Evolutionary conservation across 495 filamentous ascomycete species (phyloP).

Genomic region (Chaetomium cochliodes): DNA sequence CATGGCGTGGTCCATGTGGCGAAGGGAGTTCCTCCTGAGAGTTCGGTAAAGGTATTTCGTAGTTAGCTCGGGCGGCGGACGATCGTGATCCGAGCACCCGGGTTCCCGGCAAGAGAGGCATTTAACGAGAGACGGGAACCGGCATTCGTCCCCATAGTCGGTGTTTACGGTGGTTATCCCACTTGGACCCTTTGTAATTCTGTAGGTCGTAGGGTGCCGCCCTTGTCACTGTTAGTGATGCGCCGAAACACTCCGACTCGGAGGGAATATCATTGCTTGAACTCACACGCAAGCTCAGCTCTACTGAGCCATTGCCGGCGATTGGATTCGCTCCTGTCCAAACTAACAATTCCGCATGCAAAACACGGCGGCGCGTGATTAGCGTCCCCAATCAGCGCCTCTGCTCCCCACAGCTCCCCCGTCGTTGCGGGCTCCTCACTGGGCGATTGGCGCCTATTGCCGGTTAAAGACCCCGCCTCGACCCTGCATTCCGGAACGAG

Average conservation of each 20-base stretch:
- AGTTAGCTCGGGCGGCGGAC: slow-evolving; percentile 12
- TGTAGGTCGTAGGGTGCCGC: not conserved
- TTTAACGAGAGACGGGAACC: slow-evolving; percentile 6
- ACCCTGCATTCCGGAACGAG: slow-evolving; percentile 15
- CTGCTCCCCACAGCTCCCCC: slow-evolving; percentile 11
- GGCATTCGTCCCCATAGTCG: not conserved
- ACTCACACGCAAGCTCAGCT: too few species aligned
- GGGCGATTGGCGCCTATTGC: slow-evolving; percentile 21
- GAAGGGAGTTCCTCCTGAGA: slow-evolving; percentile 8
- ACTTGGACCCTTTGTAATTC: not conserved
- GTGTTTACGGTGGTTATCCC: not conserved
- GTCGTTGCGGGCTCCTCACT: slow-evolving; percentile 11
- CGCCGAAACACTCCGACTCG: not conserved
- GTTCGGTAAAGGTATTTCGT: too few species aligned
- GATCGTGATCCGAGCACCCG: slow-evolving; percentile 22
- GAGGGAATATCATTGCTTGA: not conserved
- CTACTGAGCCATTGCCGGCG: not conserved
- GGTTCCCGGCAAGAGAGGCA: slow-evolving; percentile 10
- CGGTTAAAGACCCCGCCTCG: slow-evolving; percentile 25
- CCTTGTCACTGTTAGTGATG: not conserved
- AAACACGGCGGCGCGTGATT: slow-evolving; percentile 17
- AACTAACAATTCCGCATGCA: not conserved
- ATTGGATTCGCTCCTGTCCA: slow-evolving; percentile 5
- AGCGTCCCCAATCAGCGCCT: slow-evolving; percentile 18
- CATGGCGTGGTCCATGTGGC: slow-evolving; percentile 18